Base-by-base conservation (phyloP, 352 stramenopile species). In the Phytophthora gonapodyides region DNA sequence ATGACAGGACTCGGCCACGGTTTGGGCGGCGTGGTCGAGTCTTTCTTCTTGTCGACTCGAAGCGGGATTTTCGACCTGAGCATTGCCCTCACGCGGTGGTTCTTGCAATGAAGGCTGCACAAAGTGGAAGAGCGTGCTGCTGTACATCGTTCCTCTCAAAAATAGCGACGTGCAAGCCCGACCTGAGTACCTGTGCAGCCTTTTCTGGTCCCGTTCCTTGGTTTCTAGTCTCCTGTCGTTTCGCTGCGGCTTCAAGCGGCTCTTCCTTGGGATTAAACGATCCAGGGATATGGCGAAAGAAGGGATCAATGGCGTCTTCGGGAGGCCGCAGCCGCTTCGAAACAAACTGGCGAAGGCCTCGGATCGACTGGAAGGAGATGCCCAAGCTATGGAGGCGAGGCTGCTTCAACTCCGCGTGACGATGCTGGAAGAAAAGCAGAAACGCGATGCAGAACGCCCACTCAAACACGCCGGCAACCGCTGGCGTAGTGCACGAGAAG, bases 401-500 rank as follows among this genome's bases (percentile, higher is more conserved):
- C 62, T 94, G 35, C 57, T 67, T 1, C 77, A 88, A 41, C 50
- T 94, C 11, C 70, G 71, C 6, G 44, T 87, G 46, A 78, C 72
- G 12, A 84, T 92, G 78, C 56, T 78, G 3, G 75, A 91, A 47
- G 81, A 94, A 44, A 88, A 89, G 49, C 61, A 85, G 47, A 80
- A 77, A 40, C 67, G 82, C 13, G 77, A 91, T 30, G 66, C 64
- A 30, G 70, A 87, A 17, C 55, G 79, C 1, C 79, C 82, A 0
- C 55, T 71, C 11, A 91, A 91, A 53, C 81, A 91, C 21, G 74
- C 69, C 24, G 84, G 84, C 5, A 90, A 73, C 36, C 73, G 84
- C 16, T 94, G 84, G 84, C 79, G 84, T 3, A 94, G 84, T 45
- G 84, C 84, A 1, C 77, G 85, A 31, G 81, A 92, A 65, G 76